A percentile compares a stretch with the other conserved stretches of the same genome.
These are phyloP conservation scores for Pestalotiopsis sp. DNA, from an alignment of 2,329 filamentous ascomycete genomes.

Conservation along the genomic window DNA sequence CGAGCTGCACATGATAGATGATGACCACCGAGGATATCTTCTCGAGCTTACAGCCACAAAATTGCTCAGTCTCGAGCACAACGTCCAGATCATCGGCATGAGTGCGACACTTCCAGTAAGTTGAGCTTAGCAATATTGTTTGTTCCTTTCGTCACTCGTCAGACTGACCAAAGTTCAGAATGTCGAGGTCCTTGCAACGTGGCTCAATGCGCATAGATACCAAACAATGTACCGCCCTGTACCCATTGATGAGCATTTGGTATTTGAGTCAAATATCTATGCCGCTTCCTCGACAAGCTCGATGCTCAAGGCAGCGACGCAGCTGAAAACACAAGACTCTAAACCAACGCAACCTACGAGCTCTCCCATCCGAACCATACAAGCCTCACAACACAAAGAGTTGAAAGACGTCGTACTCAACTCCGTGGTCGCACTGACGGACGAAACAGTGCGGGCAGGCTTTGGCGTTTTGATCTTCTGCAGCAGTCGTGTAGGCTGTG, in stretches of 20 bases:
- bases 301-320: slow-evolving; percentile 57
- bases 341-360: slow-evolving; percentile 33
- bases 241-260: slow-evolving; percentile 74
- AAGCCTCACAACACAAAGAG: slow-evolving; percentile 59
- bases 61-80: slow-evolving; percentile 65
- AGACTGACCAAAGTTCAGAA: slow-evolving; percentile 48
- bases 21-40: slow-evolving; percentile 73
- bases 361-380: slow-evolving; percentile 48
- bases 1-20: slow-evolving; percentile 81
- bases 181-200: slow-evolving; percentile 65
- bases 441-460: slow-evolving; percentile 67
- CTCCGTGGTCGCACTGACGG: slow-evolving; percentile 67
- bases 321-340: slow-evolving; percentile 39
- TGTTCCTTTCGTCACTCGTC: not conserved
- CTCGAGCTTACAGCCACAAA: slow-evolving; percentile 75
- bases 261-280: slow-evolving; percentile 70
- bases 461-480: slow-evolving; percentile 76
- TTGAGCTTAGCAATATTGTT: slow-evolving; percentile 10
- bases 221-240: slow-evolving; percentile 72
- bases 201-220: slow-evolving; percentile 72
- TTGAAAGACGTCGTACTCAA: slow-evolving; percentile 67
- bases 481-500: slow-evolving; percentile 66
- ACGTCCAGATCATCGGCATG: slow-evolving; percentile 75
- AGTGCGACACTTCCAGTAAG: slow-evolving; percentile 73
- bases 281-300: slow-evolving; percentile 58